Base-by-base conservation (phyloP, 108 stramenopile genomes). In the Nannochloropsis granulata region DNA sequence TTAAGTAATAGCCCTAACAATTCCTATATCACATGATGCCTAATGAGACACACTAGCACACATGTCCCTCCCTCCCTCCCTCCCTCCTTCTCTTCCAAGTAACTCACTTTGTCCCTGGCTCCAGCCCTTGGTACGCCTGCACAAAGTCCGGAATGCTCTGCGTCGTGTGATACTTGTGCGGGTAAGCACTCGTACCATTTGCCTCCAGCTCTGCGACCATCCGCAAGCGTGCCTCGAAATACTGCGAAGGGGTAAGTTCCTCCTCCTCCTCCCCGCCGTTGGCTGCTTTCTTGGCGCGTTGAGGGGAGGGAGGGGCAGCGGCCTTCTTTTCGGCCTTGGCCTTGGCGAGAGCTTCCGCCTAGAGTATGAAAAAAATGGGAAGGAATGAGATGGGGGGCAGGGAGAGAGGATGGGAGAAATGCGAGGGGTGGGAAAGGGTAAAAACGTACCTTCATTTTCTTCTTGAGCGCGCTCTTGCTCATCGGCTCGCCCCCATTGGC, bases 81-180 rank as follows among this genome's bases (percentile, higher is more conserved):
- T 5, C 24, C 24, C 23, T 80, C 79, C 79, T 80, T 80, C 13
- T 8, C 25, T 14, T 14, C 24, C 79, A 14, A 24, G 43, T 24
- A n/a, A 95, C 82, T 79, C 86, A 88, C 44, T 92, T 92, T 25
- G 95, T 97, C 16, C 90, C 90, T 14, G 89, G 88, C 23, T 93
- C 95, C 25, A 93, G 90, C 84, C 91, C 45, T 26, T 90, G 88
- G 90, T 90, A 98, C 84, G 93, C 92, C 42, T 88, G 88, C 42
- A 90, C 91, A 84, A 93, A 98, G 82, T 97, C 97, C 16, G 97
- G 95, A 82, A 98, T 85, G 79, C 95, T 92, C 82, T 91, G 92
- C 82, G 93, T 92, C 0, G 95, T 95, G 79, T 93, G 90, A 87
- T 98, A 99, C 93, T 99, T 99, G 95, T 99, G 97, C 2, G 99